Base-by-base conservation (phyloP, 345 rosid species). In the Noccaea bulbosa region DNA sequence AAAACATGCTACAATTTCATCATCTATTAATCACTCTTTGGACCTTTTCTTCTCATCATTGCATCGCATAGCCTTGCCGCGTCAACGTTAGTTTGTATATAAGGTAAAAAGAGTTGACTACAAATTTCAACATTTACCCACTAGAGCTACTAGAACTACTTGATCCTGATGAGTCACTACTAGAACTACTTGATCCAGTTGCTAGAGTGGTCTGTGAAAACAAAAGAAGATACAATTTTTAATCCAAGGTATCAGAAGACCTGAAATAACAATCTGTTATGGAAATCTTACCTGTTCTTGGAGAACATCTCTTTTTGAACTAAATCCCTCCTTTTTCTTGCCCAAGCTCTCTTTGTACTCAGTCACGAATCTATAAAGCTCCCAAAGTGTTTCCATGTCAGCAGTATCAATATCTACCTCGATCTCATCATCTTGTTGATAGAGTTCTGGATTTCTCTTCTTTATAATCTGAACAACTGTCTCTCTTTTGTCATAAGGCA, bases 361-460 rank as follows among this genome's bases (percentile, higher is more conserved):
- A 40, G 69, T 79, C 35, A 91, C 88, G 63, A 86, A 85, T 51
- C 79, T 74, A 69, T 94, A 80, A 55, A 94, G 91, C 74, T 91
- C 95, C 99, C 96, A 94, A 56, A 91, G 90, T 12, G 95, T 91
- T 67, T 91, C 84, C 40, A 77, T 67, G 76, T 91, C 96, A 70
- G 91, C 78, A 76, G 78, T 78, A 65, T 91, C 97, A 44, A 94
- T 86, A 63, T 94, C 97, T 66, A 94, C 82, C 77, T 91, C 99
- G 75, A 94, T 85, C 78, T 91, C 99, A 80, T 88, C 93, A 68
- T 91, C 96, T 57, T 88, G 85, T 66, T 82, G 89, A 59, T 79
- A 83, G 74, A 89, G 88, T 14, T 77, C 86, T 39, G 87, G 82
- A 49, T 85, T 94, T 68, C 93, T 82, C 81, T 83, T 89, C 83